Percentiles rank a stretch among this genome's conserved stretches.
Conservation (phyloP, 202 grass and related monocot genomes). For the Thinopyrum obtusiflorum region DNA sequence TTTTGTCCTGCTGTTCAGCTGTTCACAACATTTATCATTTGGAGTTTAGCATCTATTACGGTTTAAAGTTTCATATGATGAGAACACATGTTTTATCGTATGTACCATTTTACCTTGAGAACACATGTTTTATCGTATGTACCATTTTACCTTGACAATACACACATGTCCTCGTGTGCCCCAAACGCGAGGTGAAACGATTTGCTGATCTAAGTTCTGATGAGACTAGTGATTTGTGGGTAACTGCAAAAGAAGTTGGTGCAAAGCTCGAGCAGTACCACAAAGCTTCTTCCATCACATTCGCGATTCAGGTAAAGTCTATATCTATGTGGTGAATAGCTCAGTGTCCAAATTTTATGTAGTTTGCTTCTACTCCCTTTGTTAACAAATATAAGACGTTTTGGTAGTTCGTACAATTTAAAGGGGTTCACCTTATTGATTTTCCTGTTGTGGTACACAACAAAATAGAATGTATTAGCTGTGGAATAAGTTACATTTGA, state of each 20-base stretch:
- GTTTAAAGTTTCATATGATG: constrained; percentile 2
- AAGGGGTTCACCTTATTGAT: background rate
- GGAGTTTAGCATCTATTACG: background rate
- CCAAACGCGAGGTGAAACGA: constrained; percentile 75
- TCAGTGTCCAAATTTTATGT: background rate
- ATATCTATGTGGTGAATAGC: background rate
- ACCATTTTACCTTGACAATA: constrained; percentile 57
- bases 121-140: constrained; percentile 19
- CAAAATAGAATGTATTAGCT: background rate
- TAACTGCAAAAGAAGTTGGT: constrained; percentile 47
- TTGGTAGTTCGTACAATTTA: no score
- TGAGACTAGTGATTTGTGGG: constrained; percentile 79
- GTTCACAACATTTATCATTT: background rate
- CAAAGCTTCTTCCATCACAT: constrained; percentile 83
- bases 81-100: background rate
- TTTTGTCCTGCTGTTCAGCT: background rate
- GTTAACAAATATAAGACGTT: no score
- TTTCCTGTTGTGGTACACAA: background rate
- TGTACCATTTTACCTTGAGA: constrained; percentile 52
- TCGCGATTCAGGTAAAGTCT: constrained; percentile 69
- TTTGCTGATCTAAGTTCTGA: constrained; percentile 77
- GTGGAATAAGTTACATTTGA: background rate
- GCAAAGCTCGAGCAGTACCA: constrained; percentile 40
- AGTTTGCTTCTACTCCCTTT: background rate
- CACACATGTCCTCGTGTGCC: constrained; percentile 83